A percentile compares a stretch with the other conserved stretches of the same genome.
Conservation (phyloP, 2,329 filamentous ascomycete genomes). For the Aureobasidium sp. region DNA sequence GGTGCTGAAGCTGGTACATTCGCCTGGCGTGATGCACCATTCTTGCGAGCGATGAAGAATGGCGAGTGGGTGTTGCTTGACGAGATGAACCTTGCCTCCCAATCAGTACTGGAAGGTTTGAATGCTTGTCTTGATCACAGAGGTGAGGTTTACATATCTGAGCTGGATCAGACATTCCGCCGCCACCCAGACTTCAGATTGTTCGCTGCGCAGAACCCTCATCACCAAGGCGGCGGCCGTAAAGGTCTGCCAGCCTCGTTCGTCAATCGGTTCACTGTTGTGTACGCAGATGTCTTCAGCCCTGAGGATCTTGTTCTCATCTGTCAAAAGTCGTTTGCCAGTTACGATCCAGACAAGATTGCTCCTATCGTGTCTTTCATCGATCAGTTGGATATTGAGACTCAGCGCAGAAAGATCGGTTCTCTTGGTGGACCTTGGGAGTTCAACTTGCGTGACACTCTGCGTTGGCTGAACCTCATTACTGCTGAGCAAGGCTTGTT, state of each 20-base stretch:
- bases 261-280: conserved; percentile 95
- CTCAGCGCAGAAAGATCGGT: conserved; percentile 47
- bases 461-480: conserved; percentile 75
- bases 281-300: conserved; percentile 87
- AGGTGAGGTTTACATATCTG: conserved; percentile 90
- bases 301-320: conserved; percentile 75
- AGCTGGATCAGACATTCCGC: conserved; percentile 88
- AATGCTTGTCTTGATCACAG: conserved; percentile 96
- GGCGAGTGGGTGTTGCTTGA: conserved; percentile 95
- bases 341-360: conserved; percentile 50
- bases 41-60: conserved; percentile 90
- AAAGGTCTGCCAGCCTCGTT: conserved; percentile 94
- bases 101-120: conserved; percentile 89
- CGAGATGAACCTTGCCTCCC: conserved; percentile 97
- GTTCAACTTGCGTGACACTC: conserved; percentile 84
- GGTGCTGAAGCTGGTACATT: conserved; percentile 87
- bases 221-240: conserved; percentile 90
- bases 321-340: conserved; percentile 67
- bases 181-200: conserved; percentile 85
- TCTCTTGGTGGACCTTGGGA: conserved; percentile 75
- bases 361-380: conserved; percentile 69
- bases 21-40: conserved; percentile 90
- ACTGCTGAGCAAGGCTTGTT: conserved; percentile 54
- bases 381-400: conserved; percentile 66
- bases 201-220: conserved; percentile 94